Evolutionary conservation across 176 grass and related monocot species (phyloP).

Genomic region (Pharus latifolius): DNA sequence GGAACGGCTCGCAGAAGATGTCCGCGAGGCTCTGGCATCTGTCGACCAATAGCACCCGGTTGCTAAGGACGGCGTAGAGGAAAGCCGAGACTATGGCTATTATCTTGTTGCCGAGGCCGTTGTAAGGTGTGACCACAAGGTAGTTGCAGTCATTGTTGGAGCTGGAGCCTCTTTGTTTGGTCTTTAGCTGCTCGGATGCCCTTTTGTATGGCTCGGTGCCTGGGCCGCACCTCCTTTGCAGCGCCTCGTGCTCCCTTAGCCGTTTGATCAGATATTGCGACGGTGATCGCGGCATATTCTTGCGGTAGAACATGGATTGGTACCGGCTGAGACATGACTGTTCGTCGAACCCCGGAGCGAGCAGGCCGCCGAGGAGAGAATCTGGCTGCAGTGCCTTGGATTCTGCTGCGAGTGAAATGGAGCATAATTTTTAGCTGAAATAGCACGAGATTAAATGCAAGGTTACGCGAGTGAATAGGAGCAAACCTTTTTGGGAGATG

Average conservation of each 20-base stretch:
- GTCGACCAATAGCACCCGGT: constrained; percentile 46
- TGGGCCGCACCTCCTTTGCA: constrained; percentile 60
- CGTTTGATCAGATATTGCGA: constrained; percentile 35
- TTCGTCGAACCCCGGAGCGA: constrained; percentile 37
- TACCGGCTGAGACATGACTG: constrained; percentile 40
- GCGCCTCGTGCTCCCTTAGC: constrained; percentile 63
- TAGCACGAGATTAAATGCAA: no score
- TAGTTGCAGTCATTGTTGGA: constrained; percentile 35
- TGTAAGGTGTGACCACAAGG: constrained; percentile 16
- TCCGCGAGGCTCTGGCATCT: constrained; percentile 10
- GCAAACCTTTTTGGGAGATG: no score
- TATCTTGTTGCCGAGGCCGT: constrained; percentile 52
- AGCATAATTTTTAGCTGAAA: no score
- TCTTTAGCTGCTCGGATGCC: constrained; percentile 16
- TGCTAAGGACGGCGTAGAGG: constrained; percentile 59
- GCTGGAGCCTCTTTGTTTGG: neutral
- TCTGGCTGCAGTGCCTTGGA: neutral
- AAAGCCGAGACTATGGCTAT: constrained; percentile 57
- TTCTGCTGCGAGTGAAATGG: no score
- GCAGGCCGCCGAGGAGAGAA: constrained; percentile 62
- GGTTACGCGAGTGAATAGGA: no score
- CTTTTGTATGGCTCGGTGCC: constrained; percentile 27
- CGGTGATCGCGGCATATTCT: constrained; percentile 21
- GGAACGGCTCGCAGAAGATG: constrained; percentile 71
- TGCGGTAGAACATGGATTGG: constrained; percentile 22